Evolutionary conservation across 352 stramenopile species (phyloP).

Genomic region (Globisporangium recalcitrans): DNA sequence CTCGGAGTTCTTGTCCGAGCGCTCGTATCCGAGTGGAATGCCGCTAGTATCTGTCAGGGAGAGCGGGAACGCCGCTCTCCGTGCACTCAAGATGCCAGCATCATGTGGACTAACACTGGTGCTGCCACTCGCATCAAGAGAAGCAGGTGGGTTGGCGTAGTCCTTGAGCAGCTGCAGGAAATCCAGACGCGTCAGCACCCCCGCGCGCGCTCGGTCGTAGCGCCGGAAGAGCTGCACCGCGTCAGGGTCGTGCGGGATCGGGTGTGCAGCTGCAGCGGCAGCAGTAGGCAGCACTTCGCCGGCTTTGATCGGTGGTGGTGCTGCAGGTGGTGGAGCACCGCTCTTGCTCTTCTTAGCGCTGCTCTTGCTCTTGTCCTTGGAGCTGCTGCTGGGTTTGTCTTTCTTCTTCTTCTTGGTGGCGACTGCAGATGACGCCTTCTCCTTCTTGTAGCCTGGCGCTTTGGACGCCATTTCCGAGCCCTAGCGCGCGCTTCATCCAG

Average conservation of each 20-base stretch:
- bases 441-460: conserved; percentile 5
- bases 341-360: conserved; percentile 28
- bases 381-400: conserved; percentile 14
- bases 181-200: conserved; percentile 48
- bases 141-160: conserved; percentile 35
- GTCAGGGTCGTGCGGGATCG: conserved; percentile 38
- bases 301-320: not conserved
- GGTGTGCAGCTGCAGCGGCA: not conserved
- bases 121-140: not conserved
- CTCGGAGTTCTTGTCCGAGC: conserved; percentile 68
- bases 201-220: conserved; percentile 57
- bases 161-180: conserved; percentile 71
- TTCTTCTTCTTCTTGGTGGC: conserved; percentile 8
- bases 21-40: conserved; percentile 68
- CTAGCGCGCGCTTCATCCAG: not conserved
- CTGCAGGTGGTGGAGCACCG: conserved; percentile 13
- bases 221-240: conserved; percentile 77
- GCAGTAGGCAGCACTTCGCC: not conserved
- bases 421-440: not conserved
- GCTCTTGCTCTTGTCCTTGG: conserved; percentile 17
- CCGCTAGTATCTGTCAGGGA: conserved; percentile 60
- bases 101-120: not conserved
- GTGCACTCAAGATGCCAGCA: not conserved
- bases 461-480: not conserved
- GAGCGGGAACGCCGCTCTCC: conserved; percentile 20